phyloP scores from a whole-genome alignment of 2,329 filamentous ascomycete genomes.

The Claviceps humidiphila region DNA sequence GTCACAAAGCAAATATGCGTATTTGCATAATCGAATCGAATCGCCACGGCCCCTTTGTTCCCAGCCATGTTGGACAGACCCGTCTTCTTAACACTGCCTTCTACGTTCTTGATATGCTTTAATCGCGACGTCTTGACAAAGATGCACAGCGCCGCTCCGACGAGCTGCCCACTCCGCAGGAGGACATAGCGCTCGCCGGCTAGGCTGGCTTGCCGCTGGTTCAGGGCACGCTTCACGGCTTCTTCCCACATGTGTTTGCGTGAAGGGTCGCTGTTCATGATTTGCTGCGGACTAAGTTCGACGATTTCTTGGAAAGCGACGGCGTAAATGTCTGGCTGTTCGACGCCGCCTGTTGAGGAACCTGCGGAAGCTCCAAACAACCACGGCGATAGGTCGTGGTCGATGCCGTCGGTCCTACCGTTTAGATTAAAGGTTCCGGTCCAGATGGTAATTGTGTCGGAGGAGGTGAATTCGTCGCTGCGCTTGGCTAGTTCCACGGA shows the following conservation, averaged over 20 bases:
- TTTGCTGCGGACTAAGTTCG: slow-evolving; percentile 93
- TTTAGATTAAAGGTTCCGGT: slow-evolving; percentile 94
- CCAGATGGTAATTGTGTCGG: slow-evolving; percentile 63
- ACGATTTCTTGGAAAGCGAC: slow-evolving; percentile 97
- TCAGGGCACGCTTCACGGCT: slow-evolving; percentile 65
- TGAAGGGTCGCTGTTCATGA: slow-evolving; percentile 93
- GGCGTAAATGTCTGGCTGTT: slow-evolving; percentile 72
- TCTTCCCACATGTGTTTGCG: slow-evolving; percentile 77
- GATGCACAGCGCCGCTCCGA: slow-evolving; percentile 83
- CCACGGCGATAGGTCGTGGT: slow-evolving; percentile 75
- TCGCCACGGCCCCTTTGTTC: slow-evolving; percentile 95
- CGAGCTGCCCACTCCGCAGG: slow-evolving; percentile 81
- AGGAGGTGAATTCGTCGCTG: slow-evolving; percentile 60
- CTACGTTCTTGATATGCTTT: slow-evolving; percentile 83
- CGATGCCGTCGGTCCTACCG: slow-evolving; percentile 64
- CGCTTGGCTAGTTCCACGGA: slow-evolving; percentile 58
- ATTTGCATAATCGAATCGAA: slow-evolving; percentile 86
- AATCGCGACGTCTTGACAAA: slow-evolving; percentile 74
- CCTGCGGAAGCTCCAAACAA: slow-evolving; percentile 50
- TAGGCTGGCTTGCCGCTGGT: slow-evolving; percentile 50
- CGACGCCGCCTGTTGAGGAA: slow-evolving; percentile 34
- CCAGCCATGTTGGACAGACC: slow-evolving; percentile 95
- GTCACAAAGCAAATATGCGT: slow-evolving; percentile 93
- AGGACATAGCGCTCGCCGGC: slow-evolving; percentile 74
- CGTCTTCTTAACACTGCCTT: slow-evolving; percentile 86